phyloP scores from a whole-genome alignment of 495 filamentous ascomycete genomes.

The Penicillium manginii region DNA sequence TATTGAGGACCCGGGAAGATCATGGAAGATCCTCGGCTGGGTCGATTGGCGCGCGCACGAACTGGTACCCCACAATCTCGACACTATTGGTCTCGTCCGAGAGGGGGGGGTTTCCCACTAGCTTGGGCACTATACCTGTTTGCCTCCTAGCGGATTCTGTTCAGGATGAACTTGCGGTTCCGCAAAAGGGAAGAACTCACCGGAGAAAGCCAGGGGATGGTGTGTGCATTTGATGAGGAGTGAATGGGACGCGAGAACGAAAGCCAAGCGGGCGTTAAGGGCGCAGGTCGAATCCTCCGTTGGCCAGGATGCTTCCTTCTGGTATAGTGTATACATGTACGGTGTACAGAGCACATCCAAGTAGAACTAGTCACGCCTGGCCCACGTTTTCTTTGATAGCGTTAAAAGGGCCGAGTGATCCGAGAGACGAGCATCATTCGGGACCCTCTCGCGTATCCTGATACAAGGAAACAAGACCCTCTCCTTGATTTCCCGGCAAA shows the following conservation, averaged over 20 bases:
- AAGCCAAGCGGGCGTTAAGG: background rate
- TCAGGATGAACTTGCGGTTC: slow-evolving; percentile 11
- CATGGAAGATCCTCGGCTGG: slow-evolving; percentile 26
- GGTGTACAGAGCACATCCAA: no score
- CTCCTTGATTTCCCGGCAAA: background rate
- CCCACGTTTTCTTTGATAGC: no score
- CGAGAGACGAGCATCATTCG: no score
- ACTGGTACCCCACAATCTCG: slow-evolving; percentile 27
- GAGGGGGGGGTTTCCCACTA: slow-evolving; percentile 23
- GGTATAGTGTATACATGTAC: background rate
- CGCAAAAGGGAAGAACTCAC: slow-evolving; percentile 8
- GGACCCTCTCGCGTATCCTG: no score
- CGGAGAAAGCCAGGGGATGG: background rate
- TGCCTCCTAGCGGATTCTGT: slow-evolving; percentile 19
- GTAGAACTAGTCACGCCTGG: no score
- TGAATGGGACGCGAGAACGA: slow-evolving; percentile 3
- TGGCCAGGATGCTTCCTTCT: background rate
- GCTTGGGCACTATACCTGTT: slow-evolving; percentile 22
- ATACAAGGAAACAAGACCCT: background rate
- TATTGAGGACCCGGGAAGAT: slow-evolving; percentile 39
- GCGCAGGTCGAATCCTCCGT: background rate
- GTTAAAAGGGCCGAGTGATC: no score
- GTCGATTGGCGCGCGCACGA: slow-evolving; percentile 34
- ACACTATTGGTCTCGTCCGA: slow-evolving; percentile 25
- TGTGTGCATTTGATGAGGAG: background rate